Conservation (phyloP, 176 grass and related monocot species). For the Oryza nivara region DNA sequence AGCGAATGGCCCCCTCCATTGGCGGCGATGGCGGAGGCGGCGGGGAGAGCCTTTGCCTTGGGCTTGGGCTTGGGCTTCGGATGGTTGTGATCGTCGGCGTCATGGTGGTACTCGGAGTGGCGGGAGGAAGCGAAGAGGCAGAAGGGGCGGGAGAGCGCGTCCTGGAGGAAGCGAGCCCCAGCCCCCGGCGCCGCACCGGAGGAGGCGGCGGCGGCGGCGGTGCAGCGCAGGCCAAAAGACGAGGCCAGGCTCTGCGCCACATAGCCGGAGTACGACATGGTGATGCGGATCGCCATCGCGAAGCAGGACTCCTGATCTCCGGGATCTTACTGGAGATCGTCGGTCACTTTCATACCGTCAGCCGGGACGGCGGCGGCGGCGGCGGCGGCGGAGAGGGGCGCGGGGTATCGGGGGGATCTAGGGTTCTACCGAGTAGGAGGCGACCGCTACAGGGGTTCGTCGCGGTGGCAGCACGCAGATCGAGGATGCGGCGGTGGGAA, state of each 20-base stretch:
- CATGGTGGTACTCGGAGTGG: constrained; percentile 37
- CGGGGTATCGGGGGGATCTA: constrained; percentile 39
- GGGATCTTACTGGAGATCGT: constrained; percentile 32
- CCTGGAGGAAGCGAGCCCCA: constrained; percentile 56
- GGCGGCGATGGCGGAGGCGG: background rate
- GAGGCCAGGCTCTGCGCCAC: constrained; percentile 74
- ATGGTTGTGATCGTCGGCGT: constrained; percentile 43
- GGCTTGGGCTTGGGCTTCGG: constrained; percentile 33
- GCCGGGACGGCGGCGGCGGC: constrained; percentile 24
- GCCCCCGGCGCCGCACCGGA: constrained; percentile 45
- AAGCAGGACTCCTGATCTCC: background rate
- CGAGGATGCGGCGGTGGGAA: background rate
- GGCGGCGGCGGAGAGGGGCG: background rate
- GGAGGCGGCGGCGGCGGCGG: constrained; percentile 28
- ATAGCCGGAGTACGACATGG: constrained; percentile 82
- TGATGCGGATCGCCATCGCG: constrained; percentile 92
- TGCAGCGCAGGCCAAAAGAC: constrained; percentile 68
- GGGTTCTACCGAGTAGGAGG: constrained; percentile 2
- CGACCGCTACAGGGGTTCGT: background rate
- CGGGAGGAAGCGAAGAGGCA: constrained; percentile 58
- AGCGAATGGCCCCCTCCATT: constrained; percentile 26
- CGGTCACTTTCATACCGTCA: constrained; percentile 13
- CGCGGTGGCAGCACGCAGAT: background rate
- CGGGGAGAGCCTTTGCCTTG: constrained; percentile 11
- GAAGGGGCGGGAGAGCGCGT: constrained; percentile 57